Percentiles rank a stretch among this genome's conserved stretches.
These are phyloP conservation scores for Colletotrichum noveboracense DNA, from an alignment of 2,329 filamentous ascomycete species.

Conservation along the genomic window DNA sequence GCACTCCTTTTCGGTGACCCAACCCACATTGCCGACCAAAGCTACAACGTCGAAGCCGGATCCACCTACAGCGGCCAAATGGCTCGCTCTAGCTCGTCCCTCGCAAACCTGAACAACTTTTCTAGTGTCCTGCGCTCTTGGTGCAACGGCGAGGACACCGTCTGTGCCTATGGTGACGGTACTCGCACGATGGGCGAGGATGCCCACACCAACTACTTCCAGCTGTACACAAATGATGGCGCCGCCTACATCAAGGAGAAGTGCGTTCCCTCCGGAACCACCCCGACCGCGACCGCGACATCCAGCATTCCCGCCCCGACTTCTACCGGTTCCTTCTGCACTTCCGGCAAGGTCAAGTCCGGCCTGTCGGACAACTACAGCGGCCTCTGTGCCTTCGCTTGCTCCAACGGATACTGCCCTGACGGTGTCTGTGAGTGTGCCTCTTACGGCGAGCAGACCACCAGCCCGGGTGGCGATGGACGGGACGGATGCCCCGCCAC, in stretches of 20 bases:
- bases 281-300: background rate
- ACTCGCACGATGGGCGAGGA: conserved; percentile 24
- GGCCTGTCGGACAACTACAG: conserved; percentile 32
- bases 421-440: conserved; percentile 37
- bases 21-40: conserved; percentile 36
- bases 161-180: conserved; percentile 40
- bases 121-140: conserved; percentile 31
- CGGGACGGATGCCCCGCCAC: conserved; percentile 36
- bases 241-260: conserved; percentile 20
- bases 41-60: conserved; percentile 36
- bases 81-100: conserved; percentile 6
- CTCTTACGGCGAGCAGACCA: conserved; percentile 31
- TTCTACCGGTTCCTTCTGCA: conserved; percentile 24
- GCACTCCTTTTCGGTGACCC: conserved; percentile 38
- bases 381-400: conserved; percentile 40
- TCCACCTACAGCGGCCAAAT: conserved; percentile 12
- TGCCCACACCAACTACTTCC: conserved; percentile 39
- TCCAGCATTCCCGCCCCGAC: conserved; percentile 3
- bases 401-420: conserved; percentile 36
- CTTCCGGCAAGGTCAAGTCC: conserved; percentile 31
- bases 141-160: conserved; percentile 40
- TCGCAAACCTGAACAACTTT: conserved; percentile 10
- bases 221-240: conserved; percentile 15
- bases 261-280: background rate
- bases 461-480: conserved; percentile 25